phyloP scores from a whole-genome alignment of 768 basidiomycete genomes.

The Nidularia sp. region DNA sequence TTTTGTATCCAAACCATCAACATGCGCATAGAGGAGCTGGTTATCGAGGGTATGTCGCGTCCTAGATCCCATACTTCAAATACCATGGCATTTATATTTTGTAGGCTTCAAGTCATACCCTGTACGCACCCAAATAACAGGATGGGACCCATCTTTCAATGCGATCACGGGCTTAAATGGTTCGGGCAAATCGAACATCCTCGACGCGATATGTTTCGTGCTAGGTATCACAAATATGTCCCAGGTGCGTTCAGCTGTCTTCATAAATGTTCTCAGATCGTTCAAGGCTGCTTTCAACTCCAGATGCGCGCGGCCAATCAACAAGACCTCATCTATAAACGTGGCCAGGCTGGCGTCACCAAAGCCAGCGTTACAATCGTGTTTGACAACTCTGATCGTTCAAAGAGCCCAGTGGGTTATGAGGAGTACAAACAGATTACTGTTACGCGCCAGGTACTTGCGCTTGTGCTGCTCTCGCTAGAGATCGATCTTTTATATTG shows the following conservation, averaged over 20 bases:
- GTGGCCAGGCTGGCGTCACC: slow-evolving; percentile 94
- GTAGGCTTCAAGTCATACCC: slow-evolving; percentile 98
- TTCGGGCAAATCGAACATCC: slow-evolving; percentile 97
- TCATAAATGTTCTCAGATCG: neutral
- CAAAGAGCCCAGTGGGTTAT: slow-evolving; percentile 78
- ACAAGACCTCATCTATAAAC: slow-evolving; percentile 98
- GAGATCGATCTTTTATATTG: neutral
- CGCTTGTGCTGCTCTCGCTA: no score
- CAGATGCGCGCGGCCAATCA: slow-evolving; percentile 95
- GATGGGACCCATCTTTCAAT: slow-evolving; percentile 98
- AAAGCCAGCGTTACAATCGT: slow-evolving; percentile 98
- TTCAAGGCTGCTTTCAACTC: slow-evolving; percentile 6
- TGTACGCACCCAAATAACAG: slow-evolving; percentile 90
- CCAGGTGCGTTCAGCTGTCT: slow-evolving; percentile 47
- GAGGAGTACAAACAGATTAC: slow-evolving; percentile 86
- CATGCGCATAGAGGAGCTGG: slow-evolving; percentile 94
- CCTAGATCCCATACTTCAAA: neutral
- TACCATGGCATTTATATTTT: neutral
- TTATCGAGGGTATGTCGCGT: slow-evolving; percentile 72
- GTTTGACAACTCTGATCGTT: slow-evolving; percentile 92
- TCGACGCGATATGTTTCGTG: slow-evolving; percentile 99
- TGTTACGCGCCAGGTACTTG: slow-evolving; percentile 83
- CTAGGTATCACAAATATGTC: slow-evolving; percentile 96
- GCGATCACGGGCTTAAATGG: slow-evolving; percentile 96
- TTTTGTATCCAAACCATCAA: neutral